Conservation (phyloP, 1,284 basidiomycete species). For the Heimioporus punctisporus region DNA sequence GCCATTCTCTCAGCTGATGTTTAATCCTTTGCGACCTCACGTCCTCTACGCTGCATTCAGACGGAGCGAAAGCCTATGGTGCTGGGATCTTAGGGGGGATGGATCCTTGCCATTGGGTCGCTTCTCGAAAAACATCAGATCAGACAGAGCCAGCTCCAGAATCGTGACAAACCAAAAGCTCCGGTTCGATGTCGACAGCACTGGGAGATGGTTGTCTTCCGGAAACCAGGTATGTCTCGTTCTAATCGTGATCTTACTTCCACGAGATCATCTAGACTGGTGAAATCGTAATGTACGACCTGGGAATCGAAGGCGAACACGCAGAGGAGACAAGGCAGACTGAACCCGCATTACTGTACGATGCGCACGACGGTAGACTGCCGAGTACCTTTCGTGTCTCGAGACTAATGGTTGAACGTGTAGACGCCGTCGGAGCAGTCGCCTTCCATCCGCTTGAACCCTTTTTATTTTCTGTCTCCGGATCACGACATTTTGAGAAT, state of each 20-base stretch:
- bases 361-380: constrained; percentile 23
- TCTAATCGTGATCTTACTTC: not conserved
- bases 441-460: constrained; percentile 62
- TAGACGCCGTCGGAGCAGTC: constrained; percentile 66
- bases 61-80: constrained; percentile 61
- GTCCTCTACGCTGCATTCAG: constrained; percentile 82
- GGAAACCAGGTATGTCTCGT: constrained; percentile 66
- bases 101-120: constrained; percentile 47
- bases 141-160: not conserved
- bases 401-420: not conserved
- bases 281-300: constrained; percentile 46
- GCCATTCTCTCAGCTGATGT: constrained; percentile 66
- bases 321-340: constrained; percentile 9
- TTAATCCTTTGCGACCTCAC: constrained; percentile 74
- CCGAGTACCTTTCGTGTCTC: not conserved
- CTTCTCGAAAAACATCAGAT: constrained; percentile 26
- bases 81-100: constrained; percentile 78
- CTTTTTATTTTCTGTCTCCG: constrained; percentile 57
- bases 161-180: constrained; percentile 73
- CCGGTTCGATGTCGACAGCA: constrained; percentile 76
- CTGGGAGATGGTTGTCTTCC: constrained; percentile 67
- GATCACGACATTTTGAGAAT: constrained; percentile 63
- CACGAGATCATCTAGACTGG: constrained; percentile 35
- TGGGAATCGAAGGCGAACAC: constrained; percentile 23
- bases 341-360: constrained; percentile 9